phyloP scores from a whole-genome alignment of 805 yeast species.

The Cyberlindnera galapagoensis region DNA sequence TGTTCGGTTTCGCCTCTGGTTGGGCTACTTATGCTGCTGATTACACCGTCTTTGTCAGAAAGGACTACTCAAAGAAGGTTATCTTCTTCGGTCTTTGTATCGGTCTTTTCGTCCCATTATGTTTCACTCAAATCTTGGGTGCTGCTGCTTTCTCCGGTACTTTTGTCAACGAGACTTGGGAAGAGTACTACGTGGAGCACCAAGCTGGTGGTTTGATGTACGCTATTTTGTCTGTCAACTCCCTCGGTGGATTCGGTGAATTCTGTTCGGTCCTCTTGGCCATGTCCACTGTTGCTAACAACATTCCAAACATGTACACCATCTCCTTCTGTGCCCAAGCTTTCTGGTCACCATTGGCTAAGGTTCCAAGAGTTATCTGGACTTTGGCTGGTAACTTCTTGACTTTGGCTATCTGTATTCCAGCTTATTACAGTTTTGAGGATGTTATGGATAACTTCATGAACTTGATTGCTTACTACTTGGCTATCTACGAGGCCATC shows the following conservation, averaged over 20 bases:
- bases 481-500: slow-evolving; percentile 77
- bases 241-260: slow-evolving; percentile 84
- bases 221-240: slow-evolving; percentile 68
- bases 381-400: slow-evolving; percentile 67
- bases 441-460: slow-evolving; percentile 77
- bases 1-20: slow-evolving; percentile 88
- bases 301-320: slow-evolving; percentile 92
- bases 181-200: slow-evolving; percentile 41
- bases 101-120: slow-evolving; percentile 64
- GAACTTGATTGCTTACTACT: slow-evolving; percentile 88
- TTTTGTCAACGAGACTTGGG: slow-evolving; percentile 38
- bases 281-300: slow-evolving; percentile 82
- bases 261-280: slow-evolving; percentile 83
- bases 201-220: slow-evolving; percentile 80
- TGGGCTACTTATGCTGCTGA: slow-evolving; percentile 94
- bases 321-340: slow-evolving; percentile 84
- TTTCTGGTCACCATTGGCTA: slow-evolving; percentile 65
- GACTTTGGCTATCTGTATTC: slow-evolving; percentile 82
- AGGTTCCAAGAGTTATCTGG: slow-evolving; percentile 81
- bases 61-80: slow-evolving; percentile 48
- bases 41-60: slow-evolving; percentile 82
- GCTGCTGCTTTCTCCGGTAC: slow-evolving; percentile 79
- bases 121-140: slow-evolving; percentile 73
- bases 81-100: slow-evolving; percentile 57
- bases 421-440: slow-evolving; percentile 73